Conservation (phyloP, 106 monocot genomes). For the Acorus gramineus region DNA sequence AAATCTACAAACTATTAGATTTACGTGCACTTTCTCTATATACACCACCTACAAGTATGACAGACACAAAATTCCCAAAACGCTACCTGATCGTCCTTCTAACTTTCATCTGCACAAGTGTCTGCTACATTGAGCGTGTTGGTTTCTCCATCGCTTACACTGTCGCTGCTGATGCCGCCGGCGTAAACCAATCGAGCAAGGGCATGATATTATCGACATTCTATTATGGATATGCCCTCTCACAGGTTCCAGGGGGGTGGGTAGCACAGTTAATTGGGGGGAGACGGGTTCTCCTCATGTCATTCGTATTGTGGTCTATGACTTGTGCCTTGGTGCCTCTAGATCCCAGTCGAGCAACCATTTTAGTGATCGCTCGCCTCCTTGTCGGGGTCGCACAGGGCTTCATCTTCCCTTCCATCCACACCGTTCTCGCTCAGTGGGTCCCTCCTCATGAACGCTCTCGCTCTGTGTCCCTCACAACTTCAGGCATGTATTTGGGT, state of each 20-base stretch:
- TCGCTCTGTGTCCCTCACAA: conserved; percentile 85
- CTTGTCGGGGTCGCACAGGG: conserved; percentile 89
- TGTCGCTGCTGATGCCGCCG: conserved; percentile 54
- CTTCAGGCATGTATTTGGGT: conserved; percentile 94
- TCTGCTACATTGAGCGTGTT: conserved; percentile 71
- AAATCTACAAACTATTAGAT: too few relatives aligned
- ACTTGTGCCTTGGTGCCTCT: conserved; percentile 66
- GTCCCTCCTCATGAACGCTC: conserved; percentile 93
- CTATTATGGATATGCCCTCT: conserved; percentile 83
- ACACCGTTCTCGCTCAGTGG: conserved; percentile 89
- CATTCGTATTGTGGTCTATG: conserved; percentile 77
- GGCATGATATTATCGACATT: conserved; percentile 81
- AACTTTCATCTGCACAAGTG: conserved; percentile 66
- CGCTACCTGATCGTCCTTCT: conserved; percentile 55
- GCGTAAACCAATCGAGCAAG: conserved; percentile 74
- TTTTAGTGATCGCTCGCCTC: conserved; percentile 60
- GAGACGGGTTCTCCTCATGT: conserved; percentile 64
- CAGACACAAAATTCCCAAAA: conserved; percentile 38
- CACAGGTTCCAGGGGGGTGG: conserved; percentile 92
- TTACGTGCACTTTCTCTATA: too few relatives aligned
- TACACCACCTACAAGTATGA: not conserved
- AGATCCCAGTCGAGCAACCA: conserved; percentile 31
- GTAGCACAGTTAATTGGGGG: conserved; percentile 70
- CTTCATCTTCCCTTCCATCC: conserved; percentile 93
- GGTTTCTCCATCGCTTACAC: conserved; percentile 94